These are phyloP conservation scores for Drechslerella dactyloides DNA, from an alignment of 2,329 filamentous ascomycete genomes.

Conservation along the genomic window DNA sequence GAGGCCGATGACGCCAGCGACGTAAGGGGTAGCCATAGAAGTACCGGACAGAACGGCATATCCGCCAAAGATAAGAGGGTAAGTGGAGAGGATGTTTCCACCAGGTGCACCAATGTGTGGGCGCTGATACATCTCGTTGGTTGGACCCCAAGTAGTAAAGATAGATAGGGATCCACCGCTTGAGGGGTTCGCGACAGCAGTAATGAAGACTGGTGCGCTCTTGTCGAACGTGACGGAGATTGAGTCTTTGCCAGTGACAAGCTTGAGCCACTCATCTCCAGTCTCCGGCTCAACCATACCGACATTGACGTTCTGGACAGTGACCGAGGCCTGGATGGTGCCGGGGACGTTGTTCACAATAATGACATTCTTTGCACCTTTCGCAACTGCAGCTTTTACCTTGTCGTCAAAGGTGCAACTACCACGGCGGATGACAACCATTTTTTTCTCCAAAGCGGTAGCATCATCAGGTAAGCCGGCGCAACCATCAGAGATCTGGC, in stretches of 20 bases:
- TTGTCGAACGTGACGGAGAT: constrained; percentile 44
- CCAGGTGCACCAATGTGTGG: constrained; percentile 66
- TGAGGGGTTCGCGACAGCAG: constrained; percentile 40
- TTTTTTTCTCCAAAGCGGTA: constrained; percentile 65
- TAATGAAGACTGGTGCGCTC: constrained; percentile 34
- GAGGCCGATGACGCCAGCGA: constrained; percentile 65
- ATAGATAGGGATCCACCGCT: constrained; percentile 64
- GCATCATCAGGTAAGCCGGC: constrained; percentile 63
- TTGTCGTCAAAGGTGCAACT: constrained; percentile 66
- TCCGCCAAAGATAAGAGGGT: constrained; percentile 59
- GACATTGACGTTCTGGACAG: constrained; percentile 48
- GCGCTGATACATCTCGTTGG: constrained; percentile 66
- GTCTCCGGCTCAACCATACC: constrained; percentile 50
- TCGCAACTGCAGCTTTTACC: constrained; percentile 63
- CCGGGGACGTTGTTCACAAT: constrained; percentile 65
- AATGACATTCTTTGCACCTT: constrained; percentile 68
- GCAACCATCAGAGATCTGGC: constrained; percentile 63
- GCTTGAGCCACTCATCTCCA: constrained; percentile 36
- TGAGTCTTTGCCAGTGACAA: constrained; percentile 36
- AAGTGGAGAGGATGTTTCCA: constrained; percentile 67
- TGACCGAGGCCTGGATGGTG: constrained; percentile 31
- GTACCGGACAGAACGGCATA: constrained; percentile 66
- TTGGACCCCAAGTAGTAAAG: constrained; percentile 68
- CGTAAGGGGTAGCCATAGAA: constrained; percentile 68
- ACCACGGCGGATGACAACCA: constrained; percentile 68